phyloP scores from a whole-genome alignment of 805 yeast species.

The Wickerhamomyces strasburgensis region DNA sequence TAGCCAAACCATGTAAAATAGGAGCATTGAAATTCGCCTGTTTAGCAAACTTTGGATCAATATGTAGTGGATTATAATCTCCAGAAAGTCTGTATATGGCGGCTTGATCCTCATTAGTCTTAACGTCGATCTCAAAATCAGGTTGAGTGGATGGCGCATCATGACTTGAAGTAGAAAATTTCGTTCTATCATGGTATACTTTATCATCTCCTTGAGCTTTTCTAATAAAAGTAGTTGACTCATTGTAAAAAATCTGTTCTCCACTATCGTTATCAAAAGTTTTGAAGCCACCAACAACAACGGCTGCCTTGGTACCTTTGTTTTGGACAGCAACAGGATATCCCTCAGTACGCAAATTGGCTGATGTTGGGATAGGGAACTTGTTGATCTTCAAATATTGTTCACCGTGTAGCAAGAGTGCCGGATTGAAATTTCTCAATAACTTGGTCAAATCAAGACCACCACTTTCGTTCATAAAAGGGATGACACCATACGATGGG shows the following conservation, averaged over 20 bases:
- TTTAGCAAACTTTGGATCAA: slow-evolving; percentile 86
- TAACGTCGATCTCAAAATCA: slow-evolving; percentile 55
- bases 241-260: slow-evolving; percentile 71
- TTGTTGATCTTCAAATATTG: slow-evolving; percentile 76
- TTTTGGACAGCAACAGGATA: slow-evolving; percentile 71
- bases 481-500: slow-evolving; percentile 88
- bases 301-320: slow-evolving; percentile 79
- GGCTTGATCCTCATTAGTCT: slow-evolving; percentile 70
- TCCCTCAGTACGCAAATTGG: slow-evolving; percentile 53
- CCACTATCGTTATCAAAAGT: slow-evolving; percentile 65
- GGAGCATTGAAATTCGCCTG: slow-evolving; percentile 84
- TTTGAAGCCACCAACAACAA: slow-evolving; percentile 68
- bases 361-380: slow-evolving; percentile 76
- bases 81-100: slow-evolving; percentile 89
- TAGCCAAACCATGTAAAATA: slow-evolving; percentile 88
- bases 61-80: slow-evolving; percentile 92
- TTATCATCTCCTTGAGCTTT: slow-evolving; percentile 55
- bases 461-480: slow-evolving; percentile 64
- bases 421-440: slow-evolving; percentile 81
- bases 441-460: slow-evolving; percentile 53
- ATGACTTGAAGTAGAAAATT: slow-evolving; percentile 62
- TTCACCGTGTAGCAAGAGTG: slow-evolving; percentile 90
- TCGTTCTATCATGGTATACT: slow-evolving; percentile 40
- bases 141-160: slow-evolving; percentile 60
- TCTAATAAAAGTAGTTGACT: slow-evolving; percentile 79